Percentiles rank a stretch among this genome's conserved stretches.
Evolutionary conservation across 176 grass and related monocot genomes (phyloP).

Genomic region (Metroxylon sagu): DNA sequence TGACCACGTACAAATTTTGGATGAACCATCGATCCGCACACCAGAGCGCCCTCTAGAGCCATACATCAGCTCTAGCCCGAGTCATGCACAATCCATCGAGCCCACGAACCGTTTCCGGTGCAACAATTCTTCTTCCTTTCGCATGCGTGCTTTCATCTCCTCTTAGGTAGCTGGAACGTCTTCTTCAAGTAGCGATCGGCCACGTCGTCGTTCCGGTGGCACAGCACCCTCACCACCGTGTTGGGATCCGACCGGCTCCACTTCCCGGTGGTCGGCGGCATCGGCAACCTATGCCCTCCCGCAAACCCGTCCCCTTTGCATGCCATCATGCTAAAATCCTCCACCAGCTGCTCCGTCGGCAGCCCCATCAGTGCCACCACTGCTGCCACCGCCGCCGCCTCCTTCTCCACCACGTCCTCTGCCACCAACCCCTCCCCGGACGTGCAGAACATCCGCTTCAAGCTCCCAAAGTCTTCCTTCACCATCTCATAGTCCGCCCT

Average conservation of each 20-base stretch:
- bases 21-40: too few relatives aligned
- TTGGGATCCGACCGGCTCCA: conserved; percentile 47
- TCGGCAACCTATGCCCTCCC: conserved; percentile 19
- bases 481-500: conserved; percentile 20
- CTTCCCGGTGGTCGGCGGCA: conserved; percentile 27
- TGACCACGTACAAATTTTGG: too few relatives aligned
- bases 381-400: conserved; percentile 22
- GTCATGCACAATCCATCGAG: too few relatives aligned
- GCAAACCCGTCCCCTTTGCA: neutral
- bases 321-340: conserved; percentile 29
- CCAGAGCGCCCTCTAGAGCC: too few relatives aligned
- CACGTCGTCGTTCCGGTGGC: conserved; percentile 52
- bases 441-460: conserved; percentile 40
- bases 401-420: conserved; percentile 38
- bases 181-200: conserved; percentile 56
- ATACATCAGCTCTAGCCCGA: too few relatives aligned
- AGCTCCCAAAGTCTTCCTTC: conserved; percentile 37
- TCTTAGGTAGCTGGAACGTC: conserved; percentile 50
- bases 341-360: conserved; percentile 39
- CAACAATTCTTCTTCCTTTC: too few relatives aligned
- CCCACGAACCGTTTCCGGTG: too few relatives aligned
- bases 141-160: conserved; percentile 5
- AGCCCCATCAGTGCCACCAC: conserved; percentile 47
- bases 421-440: conserved; percentile 39
- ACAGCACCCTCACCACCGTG: conserved; percentile 53